Base-by-base conservation (phyloP, 2,329 filamentous ascomycete genomes). In the Aotearoamyces nothofagi region DNA sequence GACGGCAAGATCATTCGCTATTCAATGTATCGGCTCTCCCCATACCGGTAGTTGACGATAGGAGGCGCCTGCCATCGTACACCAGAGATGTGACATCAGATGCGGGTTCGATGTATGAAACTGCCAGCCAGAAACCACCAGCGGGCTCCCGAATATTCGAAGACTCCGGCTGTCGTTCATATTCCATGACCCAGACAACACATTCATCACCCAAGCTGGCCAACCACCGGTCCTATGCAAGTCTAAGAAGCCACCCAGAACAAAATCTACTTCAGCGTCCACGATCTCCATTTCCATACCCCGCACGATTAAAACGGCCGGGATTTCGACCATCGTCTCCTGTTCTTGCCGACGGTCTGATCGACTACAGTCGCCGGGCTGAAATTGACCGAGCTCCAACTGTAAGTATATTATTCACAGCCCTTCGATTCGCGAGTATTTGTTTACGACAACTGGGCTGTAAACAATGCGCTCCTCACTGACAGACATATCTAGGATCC, bases 201-300 rank as follows among this genome's bases (percentile, higher is more conserved):
- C 58, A 56, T 34, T 61, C 63, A 5, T 42, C 41, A 12, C 45
- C 44, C 27, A 50, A 53, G 9, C 43, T 63, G n/a, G 56, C 58
- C 7, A 60, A 59, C 15, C 55, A 60, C 31, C 57, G 54, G 36
- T 64, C 64, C 5, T 60, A 54, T 23, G 51, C 53, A 4, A 65
- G 60, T 15, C 44, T 66, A 23, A 56, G 61, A 34, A 66, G 59
- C 33, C 57, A 60, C 17, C 49, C 51, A 12, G 61, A 62, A 26
- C 45, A 46, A 13, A 44, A 43, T 24, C 45, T 51, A 16, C 40
- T 61, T 28, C 64, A 66, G 38, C 56, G 66, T n/a, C 63, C 66
- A 26, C 57, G 65, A 16, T 71, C 68, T 13, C 67, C 68, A 1
- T 71, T 66, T 35, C 64, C 64, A 13, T 71, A 72, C 33, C 66